A percentile compares a stretch with the other conserved stretches of the same genome.
Conservation (phyloP, 2,329 filamentous ascomycete genomes). For the Epichloe baconii region DNA sequence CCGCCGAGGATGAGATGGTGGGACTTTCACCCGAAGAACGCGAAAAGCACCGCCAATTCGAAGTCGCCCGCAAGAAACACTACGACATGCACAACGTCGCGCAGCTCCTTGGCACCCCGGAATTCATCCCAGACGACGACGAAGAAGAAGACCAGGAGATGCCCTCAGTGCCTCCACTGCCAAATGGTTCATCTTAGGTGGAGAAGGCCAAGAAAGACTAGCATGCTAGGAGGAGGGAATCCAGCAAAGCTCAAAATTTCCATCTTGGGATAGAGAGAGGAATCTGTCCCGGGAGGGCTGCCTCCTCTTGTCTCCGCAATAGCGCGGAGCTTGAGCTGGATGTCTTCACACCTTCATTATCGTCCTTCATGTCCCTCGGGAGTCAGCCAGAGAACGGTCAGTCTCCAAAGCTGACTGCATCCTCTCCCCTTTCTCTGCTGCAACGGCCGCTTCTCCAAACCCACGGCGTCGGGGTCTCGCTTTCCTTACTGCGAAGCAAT, state of each 20-base stretch:
- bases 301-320: neutral
- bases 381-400: too few species aligned
- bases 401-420: too few species aligned
- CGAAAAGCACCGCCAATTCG: conserved; percentile 87
- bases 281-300: neutral
- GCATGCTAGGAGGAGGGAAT: neutral
- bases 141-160: conserved; percentile 27
- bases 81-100: conserved; percentile 98
- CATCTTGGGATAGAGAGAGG: neutral
- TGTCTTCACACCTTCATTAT: neutral
- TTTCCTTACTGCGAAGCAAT: neutral
- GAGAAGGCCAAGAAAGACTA: neutral
- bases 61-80: conserved; percentile 84
- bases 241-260: neutral
- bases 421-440: too few species aligned
- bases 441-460: neutral
- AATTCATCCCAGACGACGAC: conserved; percentile 50
- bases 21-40: conserved; percentile 57
- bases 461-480: neutral
- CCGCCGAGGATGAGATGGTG: conserved; percentile 40
- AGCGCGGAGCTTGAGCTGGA: neutral
- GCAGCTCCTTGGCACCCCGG: conserved; percentile 65
- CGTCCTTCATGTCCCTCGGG: neutral
- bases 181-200: conserved; percentile 23
- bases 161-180: conserved; percentile 32